Evolutionary conservation across 2,329 filamentous ascomycete genomes (phyloP).

Genomic region (Fusarium globosum): DNA sequence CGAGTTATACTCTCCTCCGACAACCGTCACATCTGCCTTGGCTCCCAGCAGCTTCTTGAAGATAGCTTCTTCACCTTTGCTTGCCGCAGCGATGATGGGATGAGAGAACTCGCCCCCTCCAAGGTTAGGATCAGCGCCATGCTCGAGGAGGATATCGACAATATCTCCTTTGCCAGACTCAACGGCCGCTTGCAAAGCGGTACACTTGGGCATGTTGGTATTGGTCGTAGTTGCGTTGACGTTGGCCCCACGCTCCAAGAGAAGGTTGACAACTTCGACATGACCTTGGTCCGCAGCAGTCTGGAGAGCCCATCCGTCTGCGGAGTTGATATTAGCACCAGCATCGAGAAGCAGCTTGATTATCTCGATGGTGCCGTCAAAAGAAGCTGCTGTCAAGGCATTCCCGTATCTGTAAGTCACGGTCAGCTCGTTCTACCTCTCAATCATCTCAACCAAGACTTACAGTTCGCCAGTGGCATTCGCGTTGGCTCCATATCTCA

Average conservation of each 20-base stretch:
- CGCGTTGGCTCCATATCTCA: conserved; percentile 51
- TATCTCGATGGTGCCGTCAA: conserved; percentile 49
- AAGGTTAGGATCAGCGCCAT: conserved; percentile 51
- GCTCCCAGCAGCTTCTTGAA: conserved; percentile 50
- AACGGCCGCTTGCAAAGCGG: conserved; percentile 55
- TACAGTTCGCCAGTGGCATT: conserved; percentile 54
- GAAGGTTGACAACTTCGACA: conserved; percentile 48
- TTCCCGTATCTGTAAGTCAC: conserved; percentile 33
- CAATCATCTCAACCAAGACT: fast-evolving
- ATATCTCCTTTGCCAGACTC: conserved; percentile 51
- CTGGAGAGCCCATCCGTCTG: conserved; percentile 53
- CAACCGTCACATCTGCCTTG: conserved; percentile 51
- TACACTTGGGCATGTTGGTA: conserved; percentile 47
- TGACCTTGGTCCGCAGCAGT: conserved; percentile 52
- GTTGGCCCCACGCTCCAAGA: conserved; percentile 50
- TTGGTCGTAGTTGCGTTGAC: conserved; percentile 48
- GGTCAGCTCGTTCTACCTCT: neutral
- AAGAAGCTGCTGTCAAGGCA: conserved; percentile 51
- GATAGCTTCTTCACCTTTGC: conserved; percentile 49
- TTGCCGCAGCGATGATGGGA: conserved; percentile 53
- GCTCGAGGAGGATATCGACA: conserved; percentile 52
- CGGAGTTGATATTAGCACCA: conserved; percentile 50
- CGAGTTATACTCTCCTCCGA: conserved; percentile 48
- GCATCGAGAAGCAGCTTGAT: conserved; percentile 48
- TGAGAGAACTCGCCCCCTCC: conserved; percentile 49